Base-by-base conservation (phyloP, 441 rosid species). In the Gossypium gossypioides region DNA sequence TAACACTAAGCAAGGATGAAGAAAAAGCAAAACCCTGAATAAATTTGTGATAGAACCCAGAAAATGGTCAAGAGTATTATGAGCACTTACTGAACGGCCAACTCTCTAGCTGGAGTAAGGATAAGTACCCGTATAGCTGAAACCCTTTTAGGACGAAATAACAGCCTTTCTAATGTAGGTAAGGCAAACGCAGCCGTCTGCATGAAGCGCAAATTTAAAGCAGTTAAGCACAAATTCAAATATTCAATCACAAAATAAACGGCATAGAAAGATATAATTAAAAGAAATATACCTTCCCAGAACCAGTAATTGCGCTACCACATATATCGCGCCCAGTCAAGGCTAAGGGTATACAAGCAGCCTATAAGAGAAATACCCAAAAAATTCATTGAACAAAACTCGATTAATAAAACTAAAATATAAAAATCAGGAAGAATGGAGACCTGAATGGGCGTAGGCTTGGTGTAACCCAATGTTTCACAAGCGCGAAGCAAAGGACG, bases 391-490 rank as follows among this genome's bases (percentile, higher is more conserved):
- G 3, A 48, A 72, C 7, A 4, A 25, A 63, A 72, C 32, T 34
- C 19, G 55, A 46, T 37, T 29, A 60, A 24, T 16, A 46, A 57
- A 66, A 18, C 16, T 2, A 15, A 24, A 37, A 69, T 1, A n/a
- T 73, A 3, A n/a, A 18, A 59, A 63, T 42, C 22, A n/a, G 16
- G 60, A 19, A 22, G 34, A 21, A 73, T 16, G 50, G 4, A 48
- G 74, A 89, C 99, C 98, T 91, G 99, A 79, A 92, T 92, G 3
- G 98, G 98, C 0, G 99, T 95, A 75, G 97, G 98, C 74, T 92
- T 89, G 62, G 84, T 62, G 76, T 89, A 92, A 42, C 98, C 99
- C 80, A 95, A 85, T 16, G 86, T 88, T 79, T 95, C 92, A 44
- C 99, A 91, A 72, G 97, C 96, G 59, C 91, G 88, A 78, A 92